Base-by-base conservation (phyloP, 2,329 filamentous ascomycete genomes). In the Hypoxylon sp. region DNA sequence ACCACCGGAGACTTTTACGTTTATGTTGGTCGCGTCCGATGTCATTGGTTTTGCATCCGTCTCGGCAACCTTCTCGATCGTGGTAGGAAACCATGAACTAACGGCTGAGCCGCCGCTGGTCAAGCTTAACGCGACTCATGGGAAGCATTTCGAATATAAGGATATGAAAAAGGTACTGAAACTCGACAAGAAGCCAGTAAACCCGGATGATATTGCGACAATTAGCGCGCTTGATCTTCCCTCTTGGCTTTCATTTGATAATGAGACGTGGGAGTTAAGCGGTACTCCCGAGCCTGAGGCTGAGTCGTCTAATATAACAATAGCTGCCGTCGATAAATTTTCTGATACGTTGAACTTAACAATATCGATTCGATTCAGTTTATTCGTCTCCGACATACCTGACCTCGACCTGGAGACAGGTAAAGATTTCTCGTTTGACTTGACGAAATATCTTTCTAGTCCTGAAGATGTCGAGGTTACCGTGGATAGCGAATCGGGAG, bases 1-100 rank as follows among this genome's bases (percentile, higher is more conserved):
- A 21, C 84, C 84, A 5, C 87, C 90, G 3, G 87, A 95, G 64
- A 80, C 75, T 0, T 94, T 91, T 63, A 79, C 79, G 13, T 80
- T 96, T 49, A 78, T 83, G 53, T 75, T 96, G 5, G 83, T 94
- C 40, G 90, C 89, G 1, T 93, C 89, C 1, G 89, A 95, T 65
- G 81, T 91, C 12, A 75, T 82, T n/a, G 90, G 89, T 1, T 96
- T 92, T 67, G 82, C 88, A 4, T 87, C 84, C 1, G 78, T 81
- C 7, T 79, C 81, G 1, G 66, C 88, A 42, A 73, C 76, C 0
- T 95, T 96, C 67, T 83, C 85, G 4, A 80, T 96, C 25, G 77
- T 86, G 2, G 84, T 96, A 13, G 87, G 87, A 34, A 81, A 77
- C 42, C 88, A 91, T 68, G 80, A 86, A 59, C 74, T 96, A 29